These are phyloP conservation scores for Irpex rosettiformis DNA, from an alignment of 1,284 basidiomycete species.

Conservation along the genomic window DNA sequence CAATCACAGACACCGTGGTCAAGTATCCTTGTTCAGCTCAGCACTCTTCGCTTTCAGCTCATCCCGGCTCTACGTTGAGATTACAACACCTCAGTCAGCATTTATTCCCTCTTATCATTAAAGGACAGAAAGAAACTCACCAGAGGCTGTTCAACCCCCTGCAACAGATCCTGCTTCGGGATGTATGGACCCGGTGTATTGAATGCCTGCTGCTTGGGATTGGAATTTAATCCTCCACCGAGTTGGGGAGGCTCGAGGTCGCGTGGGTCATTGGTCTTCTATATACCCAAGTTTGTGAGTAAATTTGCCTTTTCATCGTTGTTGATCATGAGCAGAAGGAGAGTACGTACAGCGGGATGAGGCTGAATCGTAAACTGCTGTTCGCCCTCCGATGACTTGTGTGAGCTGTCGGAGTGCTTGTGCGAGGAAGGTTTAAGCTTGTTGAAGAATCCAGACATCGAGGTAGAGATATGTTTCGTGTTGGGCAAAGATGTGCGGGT, in stretches of 20 bases:
- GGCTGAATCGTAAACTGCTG: conserved; percentile 42
- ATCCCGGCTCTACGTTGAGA: conserved; percentile 25
- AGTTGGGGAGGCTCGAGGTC: conserved; percentile 40
- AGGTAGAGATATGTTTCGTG: neutral
- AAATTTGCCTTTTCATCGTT: neutral
- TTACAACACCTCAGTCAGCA: neutral
- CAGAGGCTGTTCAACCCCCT: conserved; percentile 23
- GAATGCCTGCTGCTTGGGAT: conserved; percentile 32
- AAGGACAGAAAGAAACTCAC: conserved; percentile 15
- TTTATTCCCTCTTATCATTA: no score
- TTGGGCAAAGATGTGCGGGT: neutral
- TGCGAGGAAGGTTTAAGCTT: conserved; percentile 11
- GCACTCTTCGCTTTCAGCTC: conserved; percentile 27
- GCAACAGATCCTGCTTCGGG: conserved; percentile 21
- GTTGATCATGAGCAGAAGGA: neutral
- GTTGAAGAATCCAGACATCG: conserved; percentile 6
- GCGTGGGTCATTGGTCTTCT: conserved; percentile 50
- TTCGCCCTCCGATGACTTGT: conserved; percentile 12
- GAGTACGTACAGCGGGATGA: conserved; percentile 44
- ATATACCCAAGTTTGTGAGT: neutral
- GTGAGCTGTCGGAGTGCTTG: conserved; percentile 1
- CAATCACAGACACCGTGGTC: neutral
- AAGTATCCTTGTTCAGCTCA: conserved; percentile 25
- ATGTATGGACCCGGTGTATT: conserved; percentile 36
- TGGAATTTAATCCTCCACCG: conserved; percentile 35